Evolutionary conservation across 176 grass and related monocot species (phyloP), one percentile per base, ranked within the genome.

Genomic region (Phragmites australis): DNA sequence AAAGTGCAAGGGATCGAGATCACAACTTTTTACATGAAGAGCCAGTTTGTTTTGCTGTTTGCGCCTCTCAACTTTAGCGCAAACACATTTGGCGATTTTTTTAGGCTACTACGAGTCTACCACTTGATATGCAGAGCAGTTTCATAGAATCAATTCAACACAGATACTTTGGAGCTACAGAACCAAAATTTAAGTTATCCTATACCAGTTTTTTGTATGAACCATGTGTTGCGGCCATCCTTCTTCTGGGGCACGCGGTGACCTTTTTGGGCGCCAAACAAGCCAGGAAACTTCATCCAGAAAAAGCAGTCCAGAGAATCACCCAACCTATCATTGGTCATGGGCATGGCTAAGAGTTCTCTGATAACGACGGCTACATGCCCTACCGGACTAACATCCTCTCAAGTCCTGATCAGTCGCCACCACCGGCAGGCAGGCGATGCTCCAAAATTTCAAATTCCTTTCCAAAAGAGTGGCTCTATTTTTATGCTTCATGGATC

Each of bases 381-480:
- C 66, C 26, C 60, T 34, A 63, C 65, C 23, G 8, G 16, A 9
- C 45, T 63, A 72, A 62, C 46, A 85, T 79, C 83, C 54, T 72
- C 66, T 84, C 23, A 12, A 72, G 75, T 72, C 75, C 39, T 45
- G 6, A 54, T 80, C 57, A 55, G 25, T 23, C 49, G 40, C 42
- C 12, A 9, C 59, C 25, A 19, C 72, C 39, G 13, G 30, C 53
- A 46, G 31, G 65, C 22, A 78, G 1, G 42, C 41, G 72, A 84
- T 84, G 73, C 82, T 64, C 57, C 57, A 23, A 42, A 53, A 86
- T 86, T 57, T 81, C 41, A 37, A 47, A 22, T 44, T 48, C 13
- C 45, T 63, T 80, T 66, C 49, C 30, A 49, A 74, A 86, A 81
- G 84, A 75, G 30, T 67, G 84, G 84, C 70, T 58, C 10, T 29